Base-by-base conservation (phyloP, 129 eudicot genomes). In the Kitagawia praeruptora region DNA sequence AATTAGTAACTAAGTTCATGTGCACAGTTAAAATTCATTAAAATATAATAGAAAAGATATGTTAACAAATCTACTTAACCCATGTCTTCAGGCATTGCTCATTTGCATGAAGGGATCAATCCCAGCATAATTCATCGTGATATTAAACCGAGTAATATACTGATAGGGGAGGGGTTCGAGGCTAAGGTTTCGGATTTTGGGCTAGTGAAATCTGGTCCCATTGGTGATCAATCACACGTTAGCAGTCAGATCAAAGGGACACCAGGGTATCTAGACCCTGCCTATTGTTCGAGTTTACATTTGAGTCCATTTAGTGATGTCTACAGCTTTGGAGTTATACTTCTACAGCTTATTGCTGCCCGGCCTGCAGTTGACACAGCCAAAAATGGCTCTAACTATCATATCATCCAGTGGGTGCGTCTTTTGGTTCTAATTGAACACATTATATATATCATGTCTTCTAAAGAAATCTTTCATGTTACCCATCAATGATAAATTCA, bases 121-220 rank as follows among this genome's bases (percentile, higher is more conserved):
- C 97, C 95, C 14, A 84, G 95, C 80, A 86, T 92, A 76, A 92
- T 89, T 81, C 97, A 92, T 61, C 88, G 97, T 46, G 95, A 92
- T 77, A 85, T 92, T 42, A 92, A 89, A 79, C 97, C 97, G 4
- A 92, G 97, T 70, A 92, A 92, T 81, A 92, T 92, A 80, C 84
- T 92, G 48, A 61, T 92, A 31, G 92, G 92, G 76, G 92, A 89
- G 4, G 86, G 88, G 45, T 92, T 86, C 10, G 93, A 92, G 86
- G 95, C 95, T 27, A 92, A 89, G 83, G 92, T 92, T 49, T 92
- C 97, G 1, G 97, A 92, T 81, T 92, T 92, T 9, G 97, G 97
- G 71, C 89, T 92, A 15, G 95, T 92, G 49, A 89, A 86, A 83
- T 69, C 87, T 15, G 97, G 95, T 51, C 95, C 95, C 2, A 40